phyloP scores from a whole-genome alignment of 768 basidiomycete genomes.

The Leccinum longicurvipes region DNA sequence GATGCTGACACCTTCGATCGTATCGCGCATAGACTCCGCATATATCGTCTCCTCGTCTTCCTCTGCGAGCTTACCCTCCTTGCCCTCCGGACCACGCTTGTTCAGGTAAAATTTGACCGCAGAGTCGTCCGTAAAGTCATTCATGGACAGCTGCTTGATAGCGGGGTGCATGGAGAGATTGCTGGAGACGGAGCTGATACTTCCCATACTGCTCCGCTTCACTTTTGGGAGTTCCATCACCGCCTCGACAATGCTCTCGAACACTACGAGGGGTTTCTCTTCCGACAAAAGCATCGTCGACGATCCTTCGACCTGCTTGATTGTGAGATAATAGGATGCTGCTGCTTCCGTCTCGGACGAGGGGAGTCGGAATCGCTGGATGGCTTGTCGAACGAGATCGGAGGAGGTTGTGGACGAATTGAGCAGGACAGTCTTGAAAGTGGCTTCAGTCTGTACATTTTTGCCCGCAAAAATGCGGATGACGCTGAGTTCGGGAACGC shows the following conservation, averaged over 20 bases:
- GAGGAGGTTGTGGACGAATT: constrained; percentile 80
- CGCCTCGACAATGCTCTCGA: constrained; percentile 80
- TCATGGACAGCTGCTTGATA: constrained; percentile 91
- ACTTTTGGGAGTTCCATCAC: constrained; percentile 83
- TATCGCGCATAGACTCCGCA: constrained; percentile 35
- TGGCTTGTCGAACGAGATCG: constrained; percentile 88
- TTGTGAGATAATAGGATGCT: constrained; percentile 77
- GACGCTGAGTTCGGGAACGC: constrained; percentile 84
- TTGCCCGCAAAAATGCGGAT: constrained; percentile 95
- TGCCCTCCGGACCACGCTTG: constrained; percentile 45
- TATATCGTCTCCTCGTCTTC: constrained; percentile 41
- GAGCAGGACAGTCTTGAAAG: constrained; percentile 96
- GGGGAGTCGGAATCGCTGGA: constrained; percentile 88
- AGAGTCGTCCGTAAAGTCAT: constrained; percentile 96
- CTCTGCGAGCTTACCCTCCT: constrained; percentile 45
- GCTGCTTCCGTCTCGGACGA: constrained; percentile 52
- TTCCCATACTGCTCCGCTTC: constrained; percentile 89
- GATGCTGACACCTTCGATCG: constrained; percentile 23
- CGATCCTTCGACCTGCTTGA: constrained; percentile 90
- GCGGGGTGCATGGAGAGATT: constrained; percentile 94
- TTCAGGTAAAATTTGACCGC: constrained; percentile 96
- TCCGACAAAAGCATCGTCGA: constrained; percentile 67
- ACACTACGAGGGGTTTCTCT: constrained; percentile 85
- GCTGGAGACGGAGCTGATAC: constrained; percentile 90
- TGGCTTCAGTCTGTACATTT: constrained; percentile 87